Conservation (phyloP, 1,139 yeast species). For the Petasospora fabianii region DNA sequence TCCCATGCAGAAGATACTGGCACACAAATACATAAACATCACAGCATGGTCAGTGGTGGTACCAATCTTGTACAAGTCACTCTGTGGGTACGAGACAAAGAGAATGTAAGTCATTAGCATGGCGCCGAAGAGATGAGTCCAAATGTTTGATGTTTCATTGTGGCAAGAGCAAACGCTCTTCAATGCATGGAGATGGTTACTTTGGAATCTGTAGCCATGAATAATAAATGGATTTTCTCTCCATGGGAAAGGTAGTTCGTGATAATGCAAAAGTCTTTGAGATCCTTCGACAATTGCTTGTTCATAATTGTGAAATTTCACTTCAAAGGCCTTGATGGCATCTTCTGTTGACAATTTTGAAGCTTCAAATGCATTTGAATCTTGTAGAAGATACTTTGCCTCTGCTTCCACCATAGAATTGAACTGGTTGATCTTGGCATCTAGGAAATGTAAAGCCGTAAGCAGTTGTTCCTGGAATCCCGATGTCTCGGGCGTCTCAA, state of each 20-base stretch:
- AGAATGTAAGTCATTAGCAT: conserved; percentile 53
- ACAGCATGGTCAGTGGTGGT: conserved; percentile 43
- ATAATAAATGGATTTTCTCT: conserved; percentile 85
- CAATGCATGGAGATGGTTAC: conserved; percentile 57
- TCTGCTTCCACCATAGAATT: conserved; percentile 41
- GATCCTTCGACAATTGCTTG: conserved; percentile 56
- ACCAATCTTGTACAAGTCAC: conserved; percentile 38
- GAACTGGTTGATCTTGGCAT: conserved; percentile 50
- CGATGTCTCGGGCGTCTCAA: conserved; percentile 19
- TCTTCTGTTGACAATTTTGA: conserved; percentile 10
- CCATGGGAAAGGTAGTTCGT: conserved; percentile 90
- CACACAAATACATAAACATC: conserved; percentile 60
- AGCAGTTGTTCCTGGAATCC: conserved; percentile 41
- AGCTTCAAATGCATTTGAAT: background rate
- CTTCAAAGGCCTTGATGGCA: conserved; percentile 33
- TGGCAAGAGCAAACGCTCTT: conserved; percentile 61
- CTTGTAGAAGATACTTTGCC: conserved; percentile 17
- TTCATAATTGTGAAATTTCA: conserved; percentile 55
- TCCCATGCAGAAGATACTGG: conserved; percentile 71
- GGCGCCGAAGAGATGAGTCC: conserved; percentile 85
- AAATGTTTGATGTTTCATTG: conserved; percentile 88
- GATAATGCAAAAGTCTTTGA: conserved; percentile 63
- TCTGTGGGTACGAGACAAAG: conserved; percentile 57
- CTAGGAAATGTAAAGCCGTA: conserved; percentile 52
- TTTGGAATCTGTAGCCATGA: conserved; percentile 80